Conservation (phyloP, 306 rosid genomes). For the Prunus padus region DNA sequence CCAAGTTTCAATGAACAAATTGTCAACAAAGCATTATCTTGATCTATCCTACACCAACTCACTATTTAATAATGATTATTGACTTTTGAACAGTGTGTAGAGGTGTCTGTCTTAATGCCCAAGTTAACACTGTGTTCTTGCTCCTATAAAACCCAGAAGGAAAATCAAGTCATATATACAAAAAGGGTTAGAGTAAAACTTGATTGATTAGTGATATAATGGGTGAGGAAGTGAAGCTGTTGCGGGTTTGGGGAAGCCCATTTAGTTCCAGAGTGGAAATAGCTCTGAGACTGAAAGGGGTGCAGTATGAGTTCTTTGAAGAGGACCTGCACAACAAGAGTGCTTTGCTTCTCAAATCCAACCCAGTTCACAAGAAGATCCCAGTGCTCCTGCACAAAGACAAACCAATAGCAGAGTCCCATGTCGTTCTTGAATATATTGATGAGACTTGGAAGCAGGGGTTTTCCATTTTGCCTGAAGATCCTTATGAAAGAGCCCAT, state of each 20-base stretch:
- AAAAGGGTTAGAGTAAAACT: background rate
- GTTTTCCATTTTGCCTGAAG: slow-evolving; percentile 40
- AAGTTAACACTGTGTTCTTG: background rate
- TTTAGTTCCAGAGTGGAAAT: slow-evolving; percentile 40
- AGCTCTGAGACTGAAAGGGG: slow-evolving; percentile 57
- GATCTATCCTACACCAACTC: background rate
- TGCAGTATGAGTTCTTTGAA: slow-evolving; percentile 37
- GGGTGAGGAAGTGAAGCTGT: slow-evolving; percentile 36
- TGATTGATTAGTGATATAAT: background rate
- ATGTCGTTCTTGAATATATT: slow-evolving; percentile 48
- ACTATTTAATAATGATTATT: background rate
- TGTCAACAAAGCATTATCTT: background rate
- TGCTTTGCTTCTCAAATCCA: slow-evolving; percentile 40
- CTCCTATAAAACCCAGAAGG: background rate
- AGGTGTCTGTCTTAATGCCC: background rate
- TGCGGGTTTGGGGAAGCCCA: slow-evolving; percentile 43
- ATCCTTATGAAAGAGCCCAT: slow-evolving; percentile 43
- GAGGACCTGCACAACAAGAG: slow-evolving; percentile 43
- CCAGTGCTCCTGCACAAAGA: slow-evolving; percentile 51
- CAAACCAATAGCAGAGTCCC: slow-evolving; percentile 54
- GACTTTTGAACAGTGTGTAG: background rate
- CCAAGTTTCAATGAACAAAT: background rate
- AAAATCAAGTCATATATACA: background rate
- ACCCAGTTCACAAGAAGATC: slow-evolving; percentile 55
- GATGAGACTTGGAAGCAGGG: slow-evolving; percentile 43